These are phyloP conservation scores for Backusella westeae DNA, from an alignment of 192 early-diverging fungal species.

Conservation along the genomic window DNA sequence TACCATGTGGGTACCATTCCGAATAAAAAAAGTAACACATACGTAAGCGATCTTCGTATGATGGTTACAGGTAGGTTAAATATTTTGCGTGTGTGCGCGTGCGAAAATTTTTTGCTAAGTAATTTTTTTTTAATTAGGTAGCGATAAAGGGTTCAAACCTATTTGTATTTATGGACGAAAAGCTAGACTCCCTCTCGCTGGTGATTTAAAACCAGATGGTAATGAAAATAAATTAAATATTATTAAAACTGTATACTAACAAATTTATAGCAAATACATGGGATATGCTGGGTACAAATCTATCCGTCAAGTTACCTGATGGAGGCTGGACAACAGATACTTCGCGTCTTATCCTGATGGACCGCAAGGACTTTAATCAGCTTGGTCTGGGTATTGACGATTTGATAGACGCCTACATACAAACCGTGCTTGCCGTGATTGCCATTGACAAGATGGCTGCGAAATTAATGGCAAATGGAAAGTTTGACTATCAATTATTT, in stretches of 20 bases:
- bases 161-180: slow-evolving; percentile 82
- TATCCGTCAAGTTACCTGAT: slow-evolving; percentile 72
- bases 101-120: neutral
- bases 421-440: slow-evolving; percentile 80
- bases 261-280: slow-evolving; percentile 64
- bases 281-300: slow-evolving; percentile 91
- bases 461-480: slow-evolving; percentile 47
- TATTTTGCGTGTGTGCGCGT: neutral
- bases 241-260: neutral
- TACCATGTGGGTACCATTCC: slow-evolving; percentile 91
- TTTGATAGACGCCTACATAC: slow-evolving; percentile 86
- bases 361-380: slow-evolving; percentile 89
- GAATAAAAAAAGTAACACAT: slow-evolving; percentile 87
- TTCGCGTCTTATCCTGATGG: slow-evolving; percentile 83
- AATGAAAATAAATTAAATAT: slow-evolving; percentile 5
- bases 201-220: slow-evolving; percentile 52
- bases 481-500: slow-evolving; percentile 59
- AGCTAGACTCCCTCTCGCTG: slow-evolving; percentile 70
- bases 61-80: slow-evolving; percentile 70
- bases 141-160: slow-evolving; percentile 70
- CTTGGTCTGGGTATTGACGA: slow-evolving; percentile 83
- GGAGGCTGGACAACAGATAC: slow-evolving; percentile 82
- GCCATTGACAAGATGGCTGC: slow-evolving; percentile 81
- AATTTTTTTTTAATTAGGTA: slow-evolving; percentile 14
- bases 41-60: slow-evolving; percentile 81